Evolutionary conservation across 2,329 filamentous ascomycete genomes (phyloP), one percentile per base, ranked within the genome.

Genomic region (Fusarium falciforme): DNA sequence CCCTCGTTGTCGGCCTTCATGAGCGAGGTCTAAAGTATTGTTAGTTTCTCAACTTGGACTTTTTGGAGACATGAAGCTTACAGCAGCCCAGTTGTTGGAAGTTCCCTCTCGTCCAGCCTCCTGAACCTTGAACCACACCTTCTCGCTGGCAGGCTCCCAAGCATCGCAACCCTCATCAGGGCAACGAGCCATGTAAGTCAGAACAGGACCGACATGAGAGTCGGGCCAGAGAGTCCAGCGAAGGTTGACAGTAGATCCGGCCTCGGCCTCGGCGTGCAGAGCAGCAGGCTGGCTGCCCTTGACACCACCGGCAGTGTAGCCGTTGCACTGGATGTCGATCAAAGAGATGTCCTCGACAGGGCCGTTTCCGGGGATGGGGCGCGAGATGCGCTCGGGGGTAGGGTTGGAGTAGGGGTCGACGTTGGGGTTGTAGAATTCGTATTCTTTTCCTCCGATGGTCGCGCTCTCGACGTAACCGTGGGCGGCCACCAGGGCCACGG

Each of bases 101-200:
- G 86, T 88, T 36, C 87, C 87, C 27, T 82, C 76, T n/a, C 86
- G 85, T 14, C 87, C 87, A 5, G 79, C 83, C 72, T 89, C 83
- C 64, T 87, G 83, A 68, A 89, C 77, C 80, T 89, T 89, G 83
- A 89, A 89, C 87, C 87, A 89, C n/a, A 89, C 87, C 29, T 86
- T 84, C 82, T 76, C 78, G 10, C 80, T 84, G 0, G 83, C 85
- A 7, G 88, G 88, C 66, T 84, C 79, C 76, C 84, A 90, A 62
- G 81, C 80, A 62, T 85, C 84, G 78, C 88, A 90, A 2, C 88
- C 85, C 0, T 81, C 78, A 49, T 87, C 85, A 0, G 88, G 87
- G 79, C 89, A 91, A 36, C 84, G 82, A 6, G 89, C 89, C 88
- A 91, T 89, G 76, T 91, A 91, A 1, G 89, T 91, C 65, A 91